Evolutionary conservation across 2,329 filamentous ascomycete species (phyloP).

Genomic region (Xylaria sp.): DNA sequence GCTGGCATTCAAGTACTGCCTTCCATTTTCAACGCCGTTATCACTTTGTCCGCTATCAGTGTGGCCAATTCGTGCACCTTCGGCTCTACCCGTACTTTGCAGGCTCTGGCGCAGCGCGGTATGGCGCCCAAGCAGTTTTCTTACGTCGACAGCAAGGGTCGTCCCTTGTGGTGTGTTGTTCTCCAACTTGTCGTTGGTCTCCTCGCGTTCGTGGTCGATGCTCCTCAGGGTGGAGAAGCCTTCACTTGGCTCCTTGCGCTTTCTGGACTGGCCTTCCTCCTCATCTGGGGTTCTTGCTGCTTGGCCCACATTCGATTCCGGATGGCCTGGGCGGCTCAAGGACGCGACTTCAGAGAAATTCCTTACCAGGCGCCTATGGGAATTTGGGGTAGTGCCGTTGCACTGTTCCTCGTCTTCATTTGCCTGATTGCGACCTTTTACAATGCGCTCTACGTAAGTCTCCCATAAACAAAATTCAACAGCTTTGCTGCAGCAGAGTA

Average conservation of each 20-base stretch:
- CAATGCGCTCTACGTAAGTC: constrained; percentile 53
- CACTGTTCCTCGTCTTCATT: constrained; percentile 59
- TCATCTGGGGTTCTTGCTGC: constrained; percentile 69
- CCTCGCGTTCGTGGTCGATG: constrained; percentile 52
- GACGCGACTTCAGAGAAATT: constrained; percentile 45
- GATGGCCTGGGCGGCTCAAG: constrained; percentile 54
- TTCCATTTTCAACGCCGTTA: constrained; percentile 51
- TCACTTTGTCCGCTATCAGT: constrained; percentile 46
- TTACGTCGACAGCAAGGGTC: constrained; percentile 57
- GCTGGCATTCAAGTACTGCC: constrained; percentile 46
- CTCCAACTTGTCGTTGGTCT: constrained; percentile 53
- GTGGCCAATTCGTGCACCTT: constrained; percentile 49
- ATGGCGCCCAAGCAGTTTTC: constrained; percentile 53
- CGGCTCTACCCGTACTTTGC: constrained; percentile 47
- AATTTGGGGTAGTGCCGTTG: constrained; percentile 63
- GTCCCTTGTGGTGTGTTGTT: constrained; percentile 51
- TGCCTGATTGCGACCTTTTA: constrained; percentile 70
- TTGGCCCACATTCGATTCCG: constrained; percentile 62
- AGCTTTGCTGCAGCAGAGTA: neutral
- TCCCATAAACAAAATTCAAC: neutral
- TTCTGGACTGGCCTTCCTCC: constrained; percentile 66
- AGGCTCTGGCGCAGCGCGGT: constrained; percentile 43
- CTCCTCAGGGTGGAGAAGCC: constrained; percentile 38
- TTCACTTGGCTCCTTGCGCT: constrained; percentile 66
- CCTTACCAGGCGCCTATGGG: constrained; percentile 48